Base-by-base conservation (phyloP, 768 basidiomycete genomes). In the Mycena belliarum region DNA sequence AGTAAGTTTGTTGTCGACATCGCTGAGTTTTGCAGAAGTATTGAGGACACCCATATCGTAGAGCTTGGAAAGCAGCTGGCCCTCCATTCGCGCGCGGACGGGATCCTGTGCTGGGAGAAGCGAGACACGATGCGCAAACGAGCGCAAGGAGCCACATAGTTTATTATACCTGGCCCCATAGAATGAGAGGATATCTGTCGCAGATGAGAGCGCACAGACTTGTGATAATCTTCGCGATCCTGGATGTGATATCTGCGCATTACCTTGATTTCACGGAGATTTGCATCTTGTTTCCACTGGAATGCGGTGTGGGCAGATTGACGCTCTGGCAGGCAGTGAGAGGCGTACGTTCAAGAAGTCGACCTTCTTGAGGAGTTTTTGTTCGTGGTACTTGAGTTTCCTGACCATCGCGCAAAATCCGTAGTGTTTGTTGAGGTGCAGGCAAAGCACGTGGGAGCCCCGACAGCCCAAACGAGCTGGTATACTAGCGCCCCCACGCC, bases 21-120 rank as follows among this genome's bases (percentile, higher is more conserved):
- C 96, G 66, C 89, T 91, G 63, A 98, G 84, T 70, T 97, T 97
- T 29, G 93, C 87, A 16, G 87, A 76, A 10, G 90, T 78, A 70
- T 89, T 91, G 57, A 99, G 82, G 52, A 98, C 85, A 56, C 96
- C 97, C 80, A 96, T 92, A 73, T 99, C 97, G 75, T 98, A 99
- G 59, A 98, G 84, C 72, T 98, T 98, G 59, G 91, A 88, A 51
- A 99, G 84, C 21, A 98, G 79, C 65, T 92, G 88, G 42, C 75
- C 84, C 74, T 99, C 91, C 85, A 91, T 92, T 54, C 87, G 83
- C 6, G 85, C 61, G 20, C 96, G 84, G 72, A 92, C 92, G 4
- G 94, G 91, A 73, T 98, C 96, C 64, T 93, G 85, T 0, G 91
- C 79, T 2, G 97, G 93, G 11, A 99, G 84, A 24, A 93, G 78